Percentiles rank a stretch among this genome's conserved stretches.
Conservation (phyloP, 2,329 filamentous ascomycete species). For the Colletotrichum higginsianum region DNA sequence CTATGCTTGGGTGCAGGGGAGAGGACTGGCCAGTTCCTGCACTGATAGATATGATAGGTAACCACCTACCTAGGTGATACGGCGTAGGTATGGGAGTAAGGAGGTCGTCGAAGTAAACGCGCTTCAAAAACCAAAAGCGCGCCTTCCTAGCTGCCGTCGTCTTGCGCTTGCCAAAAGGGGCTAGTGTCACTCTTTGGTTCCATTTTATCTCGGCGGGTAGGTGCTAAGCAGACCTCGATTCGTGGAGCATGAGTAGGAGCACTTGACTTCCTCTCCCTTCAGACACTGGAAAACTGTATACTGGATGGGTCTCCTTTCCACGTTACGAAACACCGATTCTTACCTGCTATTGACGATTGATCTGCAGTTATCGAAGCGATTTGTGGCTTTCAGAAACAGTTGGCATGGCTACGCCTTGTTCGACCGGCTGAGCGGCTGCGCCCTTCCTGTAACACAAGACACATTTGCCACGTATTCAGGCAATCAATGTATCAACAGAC, state of each 20-base stretch:
- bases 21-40: too few relatives aligned
- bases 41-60: too few relatives aligned
- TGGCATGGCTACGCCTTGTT: not conserved
- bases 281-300: not conserved
- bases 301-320: not conserved
- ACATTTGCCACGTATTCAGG: not conserved
- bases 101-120: constrained; percentile 24
- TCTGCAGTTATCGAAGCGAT: not conserved
- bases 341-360: not conserved
- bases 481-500: not conserved
- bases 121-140: constrained; percentile 20
- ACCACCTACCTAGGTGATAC: too few relatives aligned
- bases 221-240: constrained; percentile 23
- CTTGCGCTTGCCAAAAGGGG: not conserved
- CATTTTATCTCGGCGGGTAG: constrained; percentile 8
- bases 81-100: not conserved
- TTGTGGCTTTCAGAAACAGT: not conserved
- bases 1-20: too few relatives aligned
- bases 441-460: not conserved
- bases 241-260: not conserved
- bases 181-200: not conserved
- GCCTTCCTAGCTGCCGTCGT: not conserved
- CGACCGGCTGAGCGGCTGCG: too few relatives aligned
- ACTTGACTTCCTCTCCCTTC: not conserved
- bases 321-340: not conserved